Evolutionary conservation across 768 basidiomycete species (phyloP), one percentile per base, ranked within the genome.

Genomic region (Boletus rubescentipes): DNA sequence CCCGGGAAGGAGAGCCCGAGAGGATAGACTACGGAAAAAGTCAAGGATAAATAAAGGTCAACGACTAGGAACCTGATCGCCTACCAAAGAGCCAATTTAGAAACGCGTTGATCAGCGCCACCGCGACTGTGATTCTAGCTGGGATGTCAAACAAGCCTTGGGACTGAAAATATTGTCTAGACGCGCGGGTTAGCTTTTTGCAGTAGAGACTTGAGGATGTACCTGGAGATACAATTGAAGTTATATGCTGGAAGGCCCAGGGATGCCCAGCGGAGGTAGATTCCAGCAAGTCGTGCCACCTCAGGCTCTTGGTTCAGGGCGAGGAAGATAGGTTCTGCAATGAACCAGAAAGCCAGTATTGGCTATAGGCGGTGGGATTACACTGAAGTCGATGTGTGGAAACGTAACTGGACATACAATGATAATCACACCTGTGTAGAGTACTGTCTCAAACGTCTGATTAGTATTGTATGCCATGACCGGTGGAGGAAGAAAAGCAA

Each of bases 1-100:
- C 96, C 96, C 47, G 90, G 83, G 71, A 91, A 99, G 1, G 95
- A 95, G 3, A 98, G 75, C 14, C 89, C 78, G 51, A 97, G 73
- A 5, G 83, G 75, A 34, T 80, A 64, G 1, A 71, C 69, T 71
- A 38, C 0, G 18, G 36, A 32, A 46, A 20, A 18, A 29, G 26
- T 29, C 26, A n/a, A 47, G 20, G 14, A n/a, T 62, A 45, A 57
- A 18, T 29, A 39, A 32, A 39, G 16, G 26, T 46, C 42, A 43
- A 39, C 8, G 34, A 37, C 34, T 15, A 20, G 4, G 3, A 46
- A 29, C 9, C 23, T 46, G 45, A 54, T 39, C 15, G n/a, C 74
- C 16, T 63, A 89, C 89, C 93, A n/a, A 98, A 83, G 1, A 91
- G 57, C 66, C 84, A 97, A 65, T 93, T 96, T 11, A 96, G 76